Base-by-base conservation (phyloP, 352 stramenopile species). In the Phytophthora pinifolia region DNA sequence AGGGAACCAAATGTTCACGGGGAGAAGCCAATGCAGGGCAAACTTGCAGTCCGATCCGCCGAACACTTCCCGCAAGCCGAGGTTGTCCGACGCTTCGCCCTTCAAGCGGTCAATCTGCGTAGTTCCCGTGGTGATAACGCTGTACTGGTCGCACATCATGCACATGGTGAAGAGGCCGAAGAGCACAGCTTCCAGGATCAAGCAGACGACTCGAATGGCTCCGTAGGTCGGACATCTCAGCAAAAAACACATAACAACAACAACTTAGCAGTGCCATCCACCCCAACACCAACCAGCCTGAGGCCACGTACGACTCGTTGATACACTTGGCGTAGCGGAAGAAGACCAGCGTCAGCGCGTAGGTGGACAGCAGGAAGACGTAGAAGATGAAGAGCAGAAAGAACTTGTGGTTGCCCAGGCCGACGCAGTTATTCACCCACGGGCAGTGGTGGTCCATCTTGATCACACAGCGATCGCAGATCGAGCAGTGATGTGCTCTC, bases 371-470 rank as follows among this genome's bases (percentile, higher is more conserved):
- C 10, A 98, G n/a, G 46, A 97, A 99, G 7, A 98, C 83, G 61
- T 93, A 95, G 58, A 95, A 92, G 60, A 95, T 91, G 48, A 93
- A 95, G 43, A 93, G 79, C 53, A 95, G 53, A 54, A 95, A 95
- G 60, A 94, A 94, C 79, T 99, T 99, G 90, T 99, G 96, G 81
- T 99, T 99, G 51, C 95, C 95, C 60, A 99, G 89, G 8, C 96
- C 97, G 48, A 99, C 96, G 71, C 96, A 99, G 83, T 99, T 99
- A 81, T 99, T 99, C 33, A 99, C 91, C 96, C 96, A 99, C 20
- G 96, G 96, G 72, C 97, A 98, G 70, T 99, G 96, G 90, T 99
- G 97, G 67, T 99, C 97, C 96, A 99, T 99, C 75, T 98, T 98
- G 53, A 98, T 91, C 47, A 98, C 91, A 54, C 95, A 98, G 53